These are phyloP conservation scores for Grosmannia clavigera DNA, from an alignment of 2,329 filamentous ascomycete genomes.

Conservation along the genomic window DNA sequence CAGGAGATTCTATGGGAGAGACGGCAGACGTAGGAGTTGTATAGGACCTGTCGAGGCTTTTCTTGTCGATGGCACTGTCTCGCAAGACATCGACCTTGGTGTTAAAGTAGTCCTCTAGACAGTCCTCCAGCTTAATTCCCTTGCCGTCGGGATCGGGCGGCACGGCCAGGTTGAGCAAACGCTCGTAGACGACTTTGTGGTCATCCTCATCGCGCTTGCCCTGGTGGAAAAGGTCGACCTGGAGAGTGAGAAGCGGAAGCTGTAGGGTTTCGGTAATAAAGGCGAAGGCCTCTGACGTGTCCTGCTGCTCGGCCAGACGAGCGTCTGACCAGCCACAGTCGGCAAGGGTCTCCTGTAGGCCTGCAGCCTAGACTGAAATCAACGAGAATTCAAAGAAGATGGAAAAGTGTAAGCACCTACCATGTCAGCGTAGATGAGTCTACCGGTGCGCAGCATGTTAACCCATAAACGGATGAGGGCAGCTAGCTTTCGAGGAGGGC, in stretches of 20 bases:
- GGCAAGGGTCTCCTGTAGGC: slow-evolving; percentile 66
- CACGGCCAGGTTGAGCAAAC: slow-evolving; percentile 83
- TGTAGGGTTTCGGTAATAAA: slow-evolving; percentile 88
- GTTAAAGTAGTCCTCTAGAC: slow-evolving; percentile 90
- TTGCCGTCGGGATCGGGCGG: slow-evolving; percentile 59
- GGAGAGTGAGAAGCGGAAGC: slow-evolving; percentile 74
- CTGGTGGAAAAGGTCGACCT: slow-evolving; percentile 84
- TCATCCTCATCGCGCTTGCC: slow-evolving; percentile 78
- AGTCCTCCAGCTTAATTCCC: slow-evolving; percentile 73
- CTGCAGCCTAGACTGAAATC: slow-evolving; percentile 4
- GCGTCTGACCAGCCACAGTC: slow-evolving; percentile 86
- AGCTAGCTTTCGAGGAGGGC: slow-evolving; percentile 59
- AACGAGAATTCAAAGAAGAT: not conserved
- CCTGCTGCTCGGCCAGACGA: slow-evolving; percentile 67
- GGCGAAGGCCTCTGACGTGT: slow-evolving; percentile 88
- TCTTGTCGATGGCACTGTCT: slow-evolving; percentile 49
- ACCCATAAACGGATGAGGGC: slow-evolving; percentile 79
- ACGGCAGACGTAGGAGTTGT: not conserved
- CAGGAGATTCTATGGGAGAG: slow-evolving; percentile 2
- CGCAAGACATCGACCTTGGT: slow-evolving; percentile 80
- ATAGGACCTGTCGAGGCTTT: slow-evolving; percentile 13
- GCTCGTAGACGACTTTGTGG: slow-evolving; percentile 88
- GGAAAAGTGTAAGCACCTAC: slow-evolving; percentile 31
- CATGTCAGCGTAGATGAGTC: slow-evolving; percentile 74
- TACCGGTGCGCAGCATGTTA: slow-evolving; percentile 76